Evolutionary conservation across 2,329 filamentous ascomycete species (phyloP).

Genomic region (Capronia americana): DNA sequence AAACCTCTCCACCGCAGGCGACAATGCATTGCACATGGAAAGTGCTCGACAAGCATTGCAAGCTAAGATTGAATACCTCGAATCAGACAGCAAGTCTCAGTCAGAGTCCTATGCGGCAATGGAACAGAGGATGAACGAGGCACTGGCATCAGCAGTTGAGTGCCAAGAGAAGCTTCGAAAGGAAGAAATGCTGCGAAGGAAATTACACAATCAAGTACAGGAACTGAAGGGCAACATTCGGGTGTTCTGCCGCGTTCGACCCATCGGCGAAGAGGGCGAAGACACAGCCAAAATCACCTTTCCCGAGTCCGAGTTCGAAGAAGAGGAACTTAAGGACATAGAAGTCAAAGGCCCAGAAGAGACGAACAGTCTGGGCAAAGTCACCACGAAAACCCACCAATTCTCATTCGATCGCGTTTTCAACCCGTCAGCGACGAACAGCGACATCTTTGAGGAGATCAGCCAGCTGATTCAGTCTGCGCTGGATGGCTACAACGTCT

Average conservation of each 20-base stretch:
- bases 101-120: constrained; percentile 84
- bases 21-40: constrained; percentile 71
- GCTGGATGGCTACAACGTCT: constrained; percentile 96
- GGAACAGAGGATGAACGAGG: constrained; percentile 79
- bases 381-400: constrained; percentile 77
- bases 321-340: constrained; percentile 80
- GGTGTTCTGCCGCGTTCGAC: constrained; percentile 95
- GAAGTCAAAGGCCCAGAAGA: constrained; percentile 83
- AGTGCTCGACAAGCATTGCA: constrained; percentile 76
- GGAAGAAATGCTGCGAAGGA: constrained; percentile 87
- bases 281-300: constrained; percentile 76
- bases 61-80: constrained; percentile 85
- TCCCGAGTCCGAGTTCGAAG: constrained; percentile 66
- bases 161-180: constrained; percentile 83
- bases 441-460: constrained; percentile 92
- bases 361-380: constrained; percentile 76
- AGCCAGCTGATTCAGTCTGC: constrained; percentile 96
- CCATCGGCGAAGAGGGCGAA: constrained; percentile 65
- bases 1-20: constrained; percentile 65
- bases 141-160: constrained; percentile 70
- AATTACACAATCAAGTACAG: constrained; percentile 96
- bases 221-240: constrained; percentile 98
- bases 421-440: constrained; percentile 75
- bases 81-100: constrained; percentile 87
- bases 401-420: constrained; percentile 97